Conservation (phyloP, 345 rosid genomes). For the Brassica rapa region DNA sequence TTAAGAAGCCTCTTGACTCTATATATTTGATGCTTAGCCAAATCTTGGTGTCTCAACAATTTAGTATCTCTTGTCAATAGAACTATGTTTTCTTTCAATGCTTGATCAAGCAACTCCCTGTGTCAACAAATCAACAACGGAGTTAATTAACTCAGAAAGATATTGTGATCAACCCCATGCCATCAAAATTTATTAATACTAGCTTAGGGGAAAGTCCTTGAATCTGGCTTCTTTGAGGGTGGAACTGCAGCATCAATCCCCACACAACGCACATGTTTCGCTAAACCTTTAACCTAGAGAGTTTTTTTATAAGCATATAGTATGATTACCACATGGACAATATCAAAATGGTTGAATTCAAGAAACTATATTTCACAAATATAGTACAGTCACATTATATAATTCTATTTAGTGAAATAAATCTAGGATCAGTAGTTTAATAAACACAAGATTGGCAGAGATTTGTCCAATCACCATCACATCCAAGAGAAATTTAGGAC, state of each 20-base stretch:
- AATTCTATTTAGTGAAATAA: background rate
- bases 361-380: no score
- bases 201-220: conserved; percentile 48
- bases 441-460: background rate
- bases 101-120: conserved; percentile 88
- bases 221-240: conserved; percentile 61
- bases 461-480: conserved; percentile 63
- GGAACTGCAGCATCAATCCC: conserved; percentile 92
- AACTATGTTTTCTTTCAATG: conserved; percentile 69
- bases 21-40: conserved; percentile 75
- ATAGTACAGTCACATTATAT: no score
- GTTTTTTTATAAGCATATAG: conserved; percentile 24
- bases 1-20: conserved; percentile 77
- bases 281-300: conserved; percentile 86
- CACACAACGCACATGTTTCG: conserved; percentile 91
- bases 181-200: background rate
- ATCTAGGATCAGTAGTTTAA: no score
- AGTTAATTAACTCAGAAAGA: background rate
- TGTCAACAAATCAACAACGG: background rate
- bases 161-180: background rate
- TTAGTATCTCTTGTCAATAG: conserved; percentile 90
- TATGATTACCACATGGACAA: background rate
- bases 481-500: conserved; percentile 88
- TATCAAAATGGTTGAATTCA: no score
- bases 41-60: conserved; percentile 73